These are phyloP conservation scores for Metschnikowia corniflorae DNA, from an alignment of 805 yeast species.

Conservation along the genomic window DNA sequence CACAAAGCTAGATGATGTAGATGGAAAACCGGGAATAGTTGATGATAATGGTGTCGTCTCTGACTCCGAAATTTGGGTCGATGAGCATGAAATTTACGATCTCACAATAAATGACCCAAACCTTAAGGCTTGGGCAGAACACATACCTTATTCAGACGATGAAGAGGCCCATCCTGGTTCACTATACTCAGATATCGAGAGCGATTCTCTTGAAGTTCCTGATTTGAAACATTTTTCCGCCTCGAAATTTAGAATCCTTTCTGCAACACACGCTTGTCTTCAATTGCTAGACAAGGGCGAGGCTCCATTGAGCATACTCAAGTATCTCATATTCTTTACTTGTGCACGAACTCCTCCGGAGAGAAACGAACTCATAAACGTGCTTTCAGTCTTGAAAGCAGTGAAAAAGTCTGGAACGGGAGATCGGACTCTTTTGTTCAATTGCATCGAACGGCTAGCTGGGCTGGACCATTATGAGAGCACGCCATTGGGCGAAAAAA, in stretches of 20 bases:
- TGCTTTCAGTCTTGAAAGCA: slow-evolving; percentile 20
- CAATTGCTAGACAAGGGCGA: slow-evolving; percentile 27
- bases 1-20: no score
- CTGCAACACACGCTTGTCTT: slow-evolving; percentile 18
- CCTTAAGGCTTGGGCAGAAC: slow-evolving; percentile 19
- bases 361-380: slow-evolving; percentile 12
- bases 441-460: slow-evolving; percentile 24
- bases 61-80: slow-evolving; percentile 8
- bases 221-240: slow-evolving; percentile 4
- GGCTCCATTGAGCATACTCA: slow-evolving; percentile 24
- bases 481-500: background rate
- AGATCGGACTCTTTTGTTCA: slow-evolving; percentile 16
- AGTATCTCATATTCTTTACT: slow-evolving; percentile 24
- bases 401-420: slow-evolving; percentile 19
- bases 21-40: no score
- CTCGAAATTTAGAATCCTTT: slow-evolving; percentile 11
- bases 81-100: background rate
- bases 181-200: slow-evolving; percentile 8
- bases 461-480: slow-evolving; percentile 1
- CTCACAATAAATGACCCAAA: background rate
- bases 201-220: background rate
- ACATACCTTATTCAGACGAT: slow-evolving; percentile 28
- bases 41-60: no score
- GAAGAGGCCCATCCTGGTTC: slow-evolving; percentile 22
- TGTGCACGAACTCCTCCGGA: slow-evolving; percentile 19